Evolutionary conservation across 257 asterid species (phyloP).

Genomic region (Solanum neorickii): DNA sequence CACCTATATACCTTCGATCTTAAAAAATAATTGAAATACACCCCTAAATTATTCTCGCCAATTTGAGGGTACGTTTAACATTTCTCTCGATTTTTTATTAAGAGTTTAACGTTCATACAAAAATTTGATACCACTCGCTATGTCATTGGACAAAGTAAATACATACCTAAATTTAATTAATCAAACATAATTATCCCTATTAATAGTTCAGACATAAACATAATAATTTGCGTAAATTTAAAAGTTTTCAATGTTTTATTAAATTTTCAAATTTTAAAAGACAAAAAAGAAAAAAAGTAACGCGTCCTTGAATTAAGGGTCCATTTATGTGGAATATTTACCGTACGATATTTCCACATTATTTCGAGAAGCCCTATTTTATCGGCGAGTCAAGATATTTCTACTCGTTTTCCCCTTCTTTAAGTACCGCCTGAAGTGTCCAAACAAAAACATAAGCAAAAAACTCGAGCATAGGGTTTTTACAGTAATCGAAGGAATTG

Average conservation of each 20-base stretch:
- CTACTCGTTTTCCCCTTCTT: neutral
- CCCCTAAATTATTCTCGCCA: too few relatives aligned
- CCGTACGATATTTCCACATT: neutral
- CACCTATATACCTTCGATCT: neutral
- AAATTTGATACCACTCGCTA: neutral
- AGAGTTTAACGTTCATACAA: too few relatives aligned
- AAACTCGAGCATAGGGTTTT: neutral
- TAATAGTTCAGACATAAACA: rapidly evolving
- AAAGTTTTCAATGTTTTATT: neutral
- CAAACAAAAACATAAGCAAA: neutral
- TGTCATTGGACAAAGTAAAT: neutral
- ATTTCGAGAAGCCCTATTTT: neutral
- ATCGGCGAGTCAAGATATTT: neutral
- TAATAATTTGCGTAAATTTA: too few relatives aligned
- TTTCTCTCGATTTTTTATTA: rapidly evolving
- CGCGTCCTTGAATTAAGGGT: neutral
- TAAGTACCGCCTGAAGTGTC: neutral
- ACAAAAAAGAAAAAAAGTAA: neutral
- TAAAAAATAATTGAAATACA: neutral
- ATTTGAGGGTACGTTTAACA: too few relatives aligned
- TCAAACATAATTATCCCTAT: too few relatives aligned
- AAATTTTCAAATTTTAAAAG: neutral
- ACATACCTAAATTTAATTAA: too few relatives aligned
- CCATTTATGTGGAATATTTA: neutral
- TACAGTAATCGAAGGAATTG: neutral